phyloP scores from a whole-genome alignment of 1,284 basidiomycete species.

The Marasmius oreades region DNA sequence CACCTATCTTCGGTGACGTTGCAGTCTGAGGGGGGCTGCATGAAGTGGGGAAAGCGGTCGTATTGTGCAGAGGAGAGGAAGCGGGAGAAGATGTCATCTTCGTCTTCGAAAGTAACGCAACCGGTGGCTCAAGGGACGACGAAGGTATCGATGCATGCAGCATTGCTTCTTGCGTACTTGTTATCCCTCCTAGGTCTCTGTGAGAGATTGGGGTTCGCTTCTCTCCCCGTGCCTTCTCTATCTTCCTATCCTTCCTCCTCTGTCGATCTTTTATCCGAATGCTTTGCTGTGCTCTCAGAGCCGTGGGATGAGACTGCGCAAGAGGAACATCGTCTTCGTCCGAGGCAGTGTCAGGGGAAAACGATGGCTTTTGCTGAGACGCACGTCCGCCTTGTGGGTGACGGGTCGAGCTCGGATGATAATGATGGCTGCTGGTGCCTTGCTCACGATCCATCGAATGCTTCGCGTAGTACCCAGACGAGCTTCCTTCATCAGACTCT shows the following conservation, averaged over 20 bases:
- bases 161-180: conserved; percentile 38
- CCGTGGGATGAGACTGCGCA: conserved; percentile 73
- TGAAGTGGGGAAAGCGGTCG: neutral
- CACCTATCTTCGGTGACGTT: neutral
- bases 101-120: conserved; percentile 36
- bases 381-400: neutral
- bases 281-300: conserved; percentile 71
- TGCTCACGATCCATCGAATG: neutral
- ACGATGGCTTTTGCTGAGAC: neutral
- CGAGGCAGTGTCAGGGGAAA: conserved; percentile 9
- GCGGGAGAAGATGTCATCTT: neutral
- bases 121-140: conserved; percentile 31
- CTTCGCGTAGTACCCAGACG: neutral
- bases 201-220: conserved; percentile 2
- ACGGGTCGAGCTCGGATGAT: neutral
- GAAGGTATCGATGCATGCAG: conserved; percentile 32
- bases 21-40: neutral
- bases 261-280: conserved; percentile 66
- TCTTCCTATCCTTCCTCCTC: conserved; percentile 46
- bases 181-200: conserved; percentile 16
- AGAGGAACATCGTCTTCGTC: conserved; percentile 71
- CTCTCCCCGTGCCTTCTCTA: conserved; percentile 18
- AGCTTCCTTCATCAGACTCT: conserved; percentile 28
- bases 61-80: neutral
- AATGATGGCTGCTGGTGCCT: neutral